phyloP scores from a whole-genome alignment of 2,329 filamentous ascomycete species.

The Dothideomycetes sp. region DNA sequence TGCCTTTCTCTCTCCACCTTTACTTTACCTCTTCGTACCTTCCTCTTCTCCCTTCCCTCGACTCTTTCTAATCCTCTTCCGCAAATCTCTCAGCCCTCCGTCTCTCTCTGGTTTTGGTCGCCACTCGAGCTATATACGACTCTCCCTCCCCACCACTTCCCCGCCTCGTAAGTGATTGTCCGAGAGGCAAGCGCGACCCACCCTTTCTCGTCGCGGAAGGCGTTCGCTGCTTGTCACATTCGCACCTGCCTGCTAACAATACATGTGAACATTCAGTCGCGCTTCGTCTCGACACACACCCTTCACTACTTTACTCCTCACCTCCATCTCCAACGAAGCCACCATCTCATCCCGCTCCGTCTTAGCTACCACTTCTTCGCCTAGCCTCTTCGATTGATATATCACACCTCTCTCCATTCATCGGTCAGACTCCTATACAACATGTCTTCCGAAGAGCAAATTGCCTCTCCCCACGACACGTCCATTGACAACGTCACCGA shows the following conservation, averaged over 20 bases:
- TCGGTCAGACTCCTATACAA: conserved; percentile 15
- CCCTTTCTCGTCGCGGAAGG: neutral
- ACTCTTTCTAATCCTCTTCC: neutral
- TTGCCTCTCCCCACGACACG: conserved; percentile 19
- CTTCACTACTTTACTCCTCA: conserved; percentile 6
- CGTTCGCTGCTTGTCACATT: neutral
- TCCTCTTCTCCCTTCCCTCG: neutral
- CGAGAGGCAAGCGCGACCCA: neutral
- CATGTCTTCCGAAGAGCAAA: conserved; percentile 34
- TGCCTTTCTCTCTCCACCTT: neutral
- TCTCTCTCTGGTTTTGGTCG: neutral
- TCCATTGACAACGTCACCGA: conserved; percentile 32
- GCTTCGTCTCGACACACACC: conserved; percentile 4
- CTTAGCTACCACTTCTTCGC: conserved; percentile 1
- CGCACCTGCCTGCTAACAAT: neutral
- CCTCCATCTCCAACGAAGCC: conserved; percentile 1
- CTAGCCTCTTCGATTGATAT: conserved; percentile 5
- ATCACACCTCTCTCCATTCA: conserved; percentile 11
- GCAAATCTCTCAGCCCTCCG: neutral
- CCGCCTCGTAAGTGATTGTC: neutral
- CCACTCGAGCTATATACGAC: too few relatives aligned
- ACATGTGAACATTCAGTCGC: conserved; percentile 2
- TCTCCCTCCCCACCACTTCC: neutral
- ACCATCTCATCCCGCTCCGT: neutral
- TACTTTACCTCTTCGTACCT: neutral